phyloP scores from a whole-genome alignment of 768 basidiomycete species.

The Hericium coralloides region DNA sequence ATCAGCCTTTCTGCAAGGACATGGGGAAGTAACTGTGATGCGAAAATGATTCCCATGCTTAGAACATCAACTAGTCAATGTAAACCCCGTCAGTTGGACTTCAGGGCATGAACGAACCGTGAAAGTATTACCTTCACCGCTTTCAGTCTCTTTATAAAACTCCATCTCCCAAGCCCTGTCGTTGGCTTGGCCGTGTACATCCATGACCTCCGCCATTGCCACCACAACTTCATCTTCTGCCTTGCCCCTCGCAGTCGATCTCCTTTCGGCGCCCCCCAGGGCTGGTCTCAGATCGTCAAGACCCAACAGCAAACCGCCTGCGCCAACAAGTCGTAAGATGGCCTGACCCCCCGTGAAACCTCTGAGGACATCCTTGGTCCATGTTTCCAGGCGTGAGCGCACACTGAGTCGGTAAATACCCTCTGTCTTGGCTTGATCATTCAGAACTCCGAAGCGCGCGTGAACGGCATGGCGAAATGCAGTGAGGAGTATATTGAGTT shows the following conservation, averaged over 20 bases:
- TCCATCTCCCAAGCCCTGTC: conserved; percentile 56
- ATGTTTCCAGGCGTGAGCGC: conserved; percentile 24
- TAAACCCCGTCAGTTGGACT: too few species aligned
- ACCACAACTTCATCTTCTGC: conserved; percentile 63
- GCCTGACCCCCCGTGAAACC: conserved; percentile 63
- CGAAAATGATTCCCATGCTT: conserved; percentile 31
- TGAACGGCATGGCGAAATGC: conserved; percentile 57
- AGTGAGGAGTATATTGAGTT: conserved; percentile 40
- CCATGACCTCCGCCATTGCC: conserved; percentile 67
- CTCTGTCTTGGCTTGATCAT: conserved; percentile 21
- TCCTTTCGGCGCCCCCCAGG: conserved; percentile 19
- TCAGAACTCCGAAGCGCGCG: conserved; percentile 36
- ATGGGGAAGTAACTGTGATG: conserved; percentile 51
- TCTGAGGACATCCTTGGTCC: conserved; percentile 42
- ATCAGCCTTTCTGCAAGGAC: conserved; percentile 46
- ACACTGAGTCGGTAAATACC: conserved; percentile 13
- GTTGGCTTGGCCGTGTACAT: conserved; percentile 32
- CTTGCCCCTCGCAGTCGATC: conserved; percentile 24
- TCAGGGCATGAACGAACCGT: background rate
- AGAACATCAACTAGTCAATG: conserved; percentile 16
- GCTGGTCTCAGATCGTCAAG: conserved; percentile 42
- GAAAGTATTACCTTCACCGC: conserved; percentile 23
- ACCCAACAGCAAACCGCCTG: conserved; percentile 56
- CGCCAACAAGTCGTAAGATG: conserved; percentile 51
- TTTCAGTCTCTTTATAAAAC: conserved; percentile 46